phyloP scores from a whole-genome alignment of 2,329 filamentous ascomycete species.

The Penicillium glabrum region DNA sequence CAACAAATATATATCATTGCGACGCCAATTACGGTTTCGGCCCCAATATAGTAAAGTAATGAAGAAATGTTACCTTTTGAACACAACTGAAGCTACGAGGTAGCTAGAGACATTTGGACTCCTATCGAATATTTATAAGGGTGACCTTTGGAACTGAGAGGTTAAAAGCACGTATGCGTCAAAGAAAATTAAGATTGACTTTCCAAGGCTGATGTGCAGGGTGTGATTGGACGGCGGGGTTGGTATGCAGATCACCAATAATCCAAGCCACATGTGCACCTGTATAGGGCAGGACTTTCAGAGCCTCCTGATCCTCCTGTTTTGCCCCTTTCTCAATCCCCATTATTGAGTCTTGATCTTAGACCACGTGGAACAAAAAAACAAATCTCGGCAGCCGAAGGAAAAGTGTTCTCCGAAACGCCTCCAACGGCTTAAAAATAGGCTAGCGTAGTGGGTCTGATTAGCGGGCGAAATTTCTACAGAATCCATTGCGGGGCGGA shows the following conservation, averaged over 20 bases:
- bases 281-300: background rate
- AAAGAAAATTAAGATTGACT: background rate
- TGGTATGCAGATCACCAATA: background rate
- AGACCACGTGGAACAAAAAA: background rate
- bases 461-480: conserved; percentile 20
- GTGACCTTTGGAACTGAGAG: background rate
- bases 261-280: background rate
- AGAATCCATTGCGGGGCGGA: conserved; percentile 23
- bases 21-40: background rate
- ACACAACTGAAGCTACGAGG: background rate
- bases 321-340: background rate
- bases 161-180: background rate
- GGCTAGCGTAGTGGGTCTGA: conserved; percentile 10
- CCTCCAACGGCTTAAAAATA: conserved; percentile 12
- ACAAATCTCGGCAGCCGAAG: background rate
- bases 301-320: background rate
- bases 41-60: background rate
- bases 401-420: conserved; percentile 3
- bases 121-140: background rate
- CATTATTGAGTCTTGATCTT: background rate
- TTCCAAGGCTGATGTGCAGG: background rate
- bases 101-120: background rate
- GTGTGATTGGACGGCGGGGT: background rate
- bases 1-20: background rate
- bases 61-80: background rate